Evolutionary conservation across 805 yeast species (phyloP).

Genomic region (Saccharomycopsis babjevae): DNA sequence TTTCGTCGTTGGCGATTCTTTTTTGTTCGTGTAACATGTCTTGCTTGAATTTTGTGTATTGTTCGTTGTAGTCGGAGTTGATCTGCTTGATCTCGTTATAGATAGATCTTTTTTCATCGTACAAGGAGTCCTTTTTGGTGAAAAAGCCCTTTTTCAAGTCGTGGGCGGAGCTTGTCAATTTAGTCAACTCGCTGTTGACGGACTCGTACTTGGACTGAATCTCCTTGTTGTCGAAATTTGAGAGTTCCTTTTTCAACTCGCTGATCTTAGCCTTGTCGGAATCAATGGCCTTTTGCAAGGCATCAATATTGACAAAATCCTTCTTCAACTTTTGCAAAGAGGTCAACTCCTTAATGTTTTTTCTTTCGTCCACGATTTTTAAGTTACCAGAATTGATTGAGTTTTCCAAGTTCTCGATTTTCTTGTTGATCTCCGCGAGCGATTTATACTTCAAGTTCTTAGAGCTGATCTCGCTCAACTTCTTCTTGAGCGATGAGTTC

Average conservation of each 20-base stretch:
- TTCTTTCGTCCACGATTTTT: slow-evolving; percentile 85
- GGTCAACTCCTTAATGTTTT: slow-evolving; percentile 74
- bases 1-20: slow-evolving; percentile 48
- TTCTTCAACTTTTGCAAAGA: slow-evolving; percentile 70
- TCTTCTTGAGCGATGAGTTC: slow-evolving; percentile 65
- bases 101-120: slow-evolving; percentile 57
- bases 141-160: slow-evolving; percentile 56
- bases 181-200: slow-evolving; percentile 60
- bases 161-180: slow-evolving; percentile 52
- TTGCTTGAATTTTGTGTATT: slow-evolving; percentile 59
- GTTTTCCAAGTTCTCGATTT: slow-evolving; percentile 57
- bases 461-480: slow-evolving; percentile 62
- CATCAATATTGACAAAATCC: slow-evolving; percentile 64
- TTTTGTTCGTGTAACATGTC: slow-evolving; percentile 66
- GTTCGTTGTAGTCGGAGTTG: slow-evolving; percentile 66
- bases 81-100: slow-evolving; percentile 57
- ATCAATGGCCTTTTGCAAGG: slow-evolving; percentile 71
- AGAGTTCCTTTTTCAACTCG: slow-evolving; percentile 60
- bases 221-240: slow-evolving; percentile 47
- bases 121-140: slow-evolving; percentile 56
- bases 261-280: slow-evolving; percentile 65
- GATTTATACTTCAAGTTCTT: slow-evolving; percentile 64
- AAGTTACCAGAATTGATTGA: slow-evolving; percentile 69
- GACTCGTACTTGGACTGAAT: slow-evolving; percentile 58
- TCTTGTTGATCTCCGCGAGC: slow-evolving; percentile 58